Conservation (phyloP, 768 basidiomycete genomes). For the Phanerochaete carnosa region DNA sequence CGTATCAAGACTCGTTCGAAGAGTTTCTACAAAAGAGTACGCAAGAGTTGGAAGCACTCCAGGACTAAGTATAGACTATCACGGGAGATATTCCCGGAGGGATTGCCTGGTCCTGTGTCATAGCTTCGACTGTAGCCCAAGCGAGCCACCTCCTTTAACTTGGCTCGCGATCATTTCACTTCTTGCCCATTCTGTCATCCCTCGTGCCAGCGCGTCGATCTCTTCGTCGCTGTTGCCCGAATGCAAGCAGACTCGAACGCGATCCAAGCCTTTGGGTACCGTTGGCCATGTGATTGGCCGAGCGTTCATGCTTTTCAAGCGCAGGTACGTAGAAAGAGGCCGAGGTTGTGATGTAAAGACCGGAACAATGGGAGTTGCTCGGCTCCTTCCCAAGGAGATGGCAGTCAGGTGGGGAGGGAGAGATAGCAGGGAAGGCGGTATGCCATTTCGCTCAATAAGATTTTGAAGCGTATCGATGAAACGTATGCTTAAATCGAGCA, state of each 20-base stretch:
- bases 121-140: constrained; percentile 17
- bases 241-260: constrained; percentile 87
- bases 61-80: constrained; percentile 46
- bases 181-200: constrained; percentile 25
- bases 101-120: background rate
- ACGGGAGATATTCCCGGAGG: background rate
- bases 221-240: constrained; percentile 67
- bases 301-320: constrained; percentile 51
- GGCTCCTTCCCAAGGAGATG: constrained; percentile 20
- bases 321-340: constrained; percentile 68
- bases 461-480: constrained; percentile 31
- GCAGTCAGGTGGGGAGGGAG: constrained; percentile 34
- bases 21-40: constrained; percentile 54
- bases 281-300: constrained; percentile 86
- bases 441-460: constrained; percentile 22
- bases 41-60: constrained; percentile 60
- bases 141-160: background rate
- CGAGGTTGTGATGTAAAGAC: constrained; percentile 76
- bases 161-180: constrained; percentile 10
- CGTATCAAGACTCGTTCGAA: constrained; percentile 60
- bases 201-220: constrained; percentile 46
- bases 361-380: constrained; percentile 81
- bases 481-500: constrained; percentile 37
- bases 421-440: constrained; percentile 22
- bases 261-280: constrained; percentile 80